A percentile compares a stretch with the other conserved stretches of the same genome.
Conservation (phyloP, 805 yeast genomes). For the Brettanomyces nanus region DNA sequence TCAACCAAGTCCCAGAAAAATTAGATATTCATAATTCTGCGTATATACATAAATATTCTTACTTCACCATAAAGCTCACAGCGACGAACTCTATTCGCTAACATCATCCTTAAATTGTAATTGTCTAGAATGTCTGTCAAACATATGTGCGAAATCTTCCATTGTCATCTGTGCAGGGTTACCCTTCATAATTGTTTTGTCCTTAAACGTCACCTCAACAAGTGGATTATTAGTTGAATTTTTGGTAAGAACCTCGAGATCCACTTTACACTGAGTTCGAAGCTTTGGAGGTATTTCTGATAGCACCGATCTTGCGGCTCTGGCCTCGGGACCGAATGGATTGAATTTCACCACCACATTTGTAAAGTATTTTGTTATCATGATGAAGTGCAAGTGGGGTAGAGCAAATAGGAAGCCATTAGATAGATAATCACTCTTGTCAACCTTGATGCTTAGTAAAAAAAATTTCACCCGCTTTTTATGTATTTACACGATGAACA, state of each 20-base stretch:
- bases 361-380: slow-evolving; percentile 89
- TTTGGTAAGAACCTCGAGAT: slow-evolving; percentile 50
- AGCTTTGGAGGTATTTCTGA: slow-evolving; percentile 73
- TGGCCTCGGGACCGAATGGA: slow-evolving; percentile 69
- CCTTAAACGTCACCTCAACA: slow-evolving; percentile 74
- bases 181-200: slow-evolving; percentile 59
- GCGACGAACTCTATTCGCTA: slow-evolving; percentile 21
- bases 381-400: slow-evolving; percentile 19
- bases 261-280: slow-evolving; percentile 52
- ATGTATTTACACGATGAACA: no score
- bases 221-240: slow-evolving; percentile 43
- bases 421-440: neutral
- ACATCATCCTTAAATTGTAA: slow-evolving; percentile 69
- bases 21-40: no score
- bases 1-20: no score
- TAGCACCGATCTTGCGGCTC: slow-evolving; percentile 70
- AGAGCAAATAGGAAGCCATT: neutral
- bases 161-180: slow-evolving; percentile 55
- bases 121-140: slow-evolving; percentile 79
- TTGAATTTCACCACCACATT: slow-evolving; percentile 69
- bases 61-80: no score
- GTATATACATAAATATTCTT: no score
- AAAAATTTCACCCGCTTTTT: no score
- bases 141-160: slow-evolving; percentile 52
- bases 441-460: neutral